These are phyloP conservation scores for Parasarocladium wereldwijsianum DNA, from an alignment of 2,329 filamentous ascomycete species.

Conservation along the genomic window DNA sequence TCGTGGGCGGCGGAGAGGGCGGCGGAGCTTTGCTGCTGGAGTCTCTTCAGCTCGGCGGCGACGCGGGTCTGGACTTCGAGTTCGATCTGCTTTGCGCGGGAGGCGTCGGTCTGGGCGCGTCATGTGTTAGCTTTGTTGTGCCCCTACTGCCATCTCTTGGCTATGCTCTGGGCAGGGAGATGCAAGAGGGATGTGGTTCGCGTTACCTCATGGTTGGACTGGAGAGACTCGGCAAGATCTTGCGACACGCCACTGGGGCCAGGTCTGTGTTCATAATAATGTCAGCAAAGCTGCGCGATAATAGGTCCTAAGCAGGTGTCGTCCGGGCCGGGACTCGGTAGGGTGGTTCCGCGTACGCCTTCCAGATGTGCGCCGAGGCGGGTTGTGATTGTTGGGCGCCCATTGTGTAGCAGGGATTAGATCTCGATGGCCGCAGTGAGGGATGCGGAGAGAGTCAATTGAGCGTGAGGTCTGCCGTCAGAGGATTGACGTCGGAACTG, in stretches of 20 bases:
- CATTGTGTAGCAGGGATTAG: slow-evolving; percentile 28
- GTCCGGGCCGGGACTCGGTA: background rate
- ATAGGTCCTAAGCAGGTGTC: slow-evolving; percentile 1
- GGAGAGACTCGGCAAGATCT: slow-evolving; percentile 67
- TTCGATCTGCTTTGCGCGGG: slow-evolving; percentile 70
- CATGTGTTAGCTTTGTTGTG: slow-evolving; percentile 7
- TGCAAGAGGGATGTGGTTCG: background rate
- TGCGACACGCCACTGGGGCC: slow-evolving; percentile 52
- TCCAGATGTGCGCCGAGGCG: slow-evolving; percentile 31
- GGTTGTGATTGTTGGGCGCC: slow-evolving; percentile 43
- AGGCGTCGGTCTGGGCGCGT: slow-evolving; percentile 61
- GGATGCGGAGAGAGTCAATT: slow-evolving; percentile 13
- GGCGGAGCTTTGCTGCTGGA: slow-evolving; percentile 55
- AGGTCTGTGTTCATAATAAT: slow-evolving; percentile 16
- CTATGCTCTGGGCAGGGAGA: background rate
- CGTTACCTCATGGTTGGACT: slow-evolving; percentile 71
- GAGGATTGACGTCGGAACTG: background rate
- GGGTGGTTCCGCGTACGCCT: slow-evolving; percentile 29
- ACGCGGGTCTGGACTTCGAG: slow-evolving; percentile 82
- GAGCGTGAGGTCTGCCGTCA: background rate
- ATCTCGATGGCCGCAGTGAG: too few relatives aligned
- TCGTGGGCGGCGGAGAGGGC: slow-evolving; percentile 56
- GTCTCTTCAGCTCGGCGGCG: slow-evolving; percentile 66
- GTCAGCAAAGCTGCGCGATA: slow-evolving; percentile 5
- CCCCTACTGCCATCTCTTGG: slow-evolving; percentile 1